A percentile compares a stretch with the other conserved stretches of the same genome.
Evolutionary conservation across 352 stramenopile genomes (phyloP).

Genomic region (Globisporangium heterothallicum): DNA sequence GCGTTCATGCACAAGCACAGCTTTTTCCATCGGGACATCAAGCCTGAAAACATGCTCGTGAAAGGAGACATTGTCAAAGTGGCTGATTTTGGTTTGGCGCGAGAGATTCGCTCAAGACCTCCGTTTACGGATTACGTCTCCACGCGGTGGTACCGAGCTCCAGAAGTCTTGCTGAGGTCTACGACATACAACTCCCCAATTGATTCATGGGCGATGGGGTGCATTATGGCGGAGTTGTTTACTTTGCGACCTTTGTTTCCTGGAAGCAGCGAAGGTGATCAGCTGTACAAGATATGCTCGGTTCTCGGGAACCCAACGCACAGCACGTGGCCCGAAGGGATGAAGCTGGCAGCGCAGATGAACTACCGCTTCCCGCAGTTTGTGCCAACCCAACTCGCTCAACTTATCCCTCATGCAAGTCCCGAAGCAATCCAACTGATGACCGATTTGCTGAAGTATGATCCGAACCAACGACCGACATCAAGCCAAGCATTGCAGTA

Average conservation of each 20-base stretch:
- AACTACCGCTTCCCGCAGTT: slow-evolving; percentile 96
- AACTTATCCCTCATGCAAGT: slow-evolving; percentile 89
- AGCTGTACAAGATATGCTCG: slow-evolving; percentile 97
- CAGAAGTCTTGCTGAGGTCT: slow-evolving; percentile 94
- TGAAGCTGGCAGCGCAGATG: slow-evolving; percentile 94
- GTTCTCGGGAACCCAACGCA: slow-evolving; percentile 91
- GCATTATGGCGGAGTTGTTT: slow-evolving; percentile 98
- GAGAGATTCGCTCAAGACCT: slow-evolving; percentile 87
- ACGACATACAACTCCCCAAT: slow-evolving; percentile 96
- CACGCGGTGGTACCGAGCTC: slow-evolving; percentile 97
- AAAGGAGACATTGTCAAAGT: slow-evolving; percentile 96
- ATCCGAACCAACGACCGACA: slow-evolving; percentile 91
- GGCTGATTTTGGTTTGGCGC: slow-evolving; percentile 97
- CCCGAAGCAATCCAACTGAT: slow-evolving; percentile 91
- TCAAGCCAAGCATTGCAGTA: slow-evolving; percentile 93
- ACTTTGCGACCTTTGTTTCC: slow-evolving; percentile 96
- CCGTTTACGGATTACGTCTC: slow-evolving; percentile 98
- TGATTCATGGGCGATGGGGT: slow-evolving; percentile 96
- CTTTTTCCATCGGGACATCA: slow-evolving; percentile 99
- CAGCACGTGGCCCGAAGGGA: slow-evolving; percentile 90
- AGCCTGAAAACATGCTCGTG: slow-evolving; percentile 97
- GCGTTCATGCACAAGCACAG: slow-evolving; percentile 98
- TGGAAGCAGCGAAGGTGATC: slow-evolving; percentile 94
- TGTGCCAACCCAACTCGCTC: slow-evolving; percentile 79
- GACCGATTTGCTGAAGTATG: slow-evolving; percentile 90